A percentile compares a stretch with the other conserved stretches of the same genome.
Conservation (phyloP, 768 basidiomycete genomes). For the Kwoniella europaea region DNA sequence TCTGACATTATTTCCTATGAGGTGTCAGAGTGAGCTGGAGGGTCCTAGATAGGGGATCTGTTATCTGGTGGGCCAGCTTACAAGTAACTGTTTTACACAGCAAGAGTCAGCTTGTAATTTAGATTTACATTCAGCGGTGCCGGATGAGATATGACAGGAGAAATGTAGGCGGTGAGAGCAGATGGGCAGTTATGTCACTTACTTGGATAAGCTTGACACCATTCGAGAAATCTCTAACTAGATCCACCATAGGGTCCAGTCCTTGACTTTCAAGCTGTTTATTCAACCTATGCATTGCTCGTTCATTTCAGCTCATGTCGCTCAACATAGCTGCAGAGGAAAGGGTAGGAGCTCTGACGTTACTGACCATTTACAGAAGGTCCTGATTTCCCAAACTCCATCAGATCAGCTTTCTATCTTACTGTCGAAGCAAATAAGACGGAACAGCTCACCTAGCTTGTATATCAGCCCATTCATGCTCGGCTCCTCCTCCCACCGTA, state of each 20-base stretch:
- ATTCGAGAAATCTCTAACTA: conserved; percentile 89
- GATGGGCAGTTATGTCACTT: conserved; percentile 61
- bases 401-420: conserved; percentile 10
- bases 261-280: conserved; percentile 86
- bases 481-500: conserved; percentile 1
- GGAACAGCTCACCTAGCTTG: conserved; percentile 26
- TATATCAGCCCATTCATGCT: conserved; percentile 30
- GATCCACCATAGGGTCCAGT: conserved; percentile 83
- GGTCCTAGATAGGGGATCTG: too few relatives aligned
- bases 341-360: too few relatives aligned
- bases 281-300: conserved; percentile 72
- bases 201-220: conserved; percentile 94
- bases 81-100: conserved; percentile 1
- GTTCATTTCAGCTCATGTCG: background rate
- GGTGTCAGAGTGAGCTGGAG: background rate
- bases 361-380: conserved; percentile 56
- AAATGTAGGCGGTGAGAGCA: conserved; percentile 50
- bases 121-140: background rate
- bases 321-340: too few relatives aligned
- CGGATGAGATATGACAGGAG: too few relatives aligned
- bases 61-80: background rate
- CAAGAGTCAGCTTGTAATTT: background rate
- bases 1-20: conserved; percentile 93
- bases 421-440: background rate
- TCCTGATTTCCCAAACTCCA: conserved; percentile 24